phyloP scores from a whole-genome alignment of 768 basidiomycete species.

The Panellus pusillus region DNA sequence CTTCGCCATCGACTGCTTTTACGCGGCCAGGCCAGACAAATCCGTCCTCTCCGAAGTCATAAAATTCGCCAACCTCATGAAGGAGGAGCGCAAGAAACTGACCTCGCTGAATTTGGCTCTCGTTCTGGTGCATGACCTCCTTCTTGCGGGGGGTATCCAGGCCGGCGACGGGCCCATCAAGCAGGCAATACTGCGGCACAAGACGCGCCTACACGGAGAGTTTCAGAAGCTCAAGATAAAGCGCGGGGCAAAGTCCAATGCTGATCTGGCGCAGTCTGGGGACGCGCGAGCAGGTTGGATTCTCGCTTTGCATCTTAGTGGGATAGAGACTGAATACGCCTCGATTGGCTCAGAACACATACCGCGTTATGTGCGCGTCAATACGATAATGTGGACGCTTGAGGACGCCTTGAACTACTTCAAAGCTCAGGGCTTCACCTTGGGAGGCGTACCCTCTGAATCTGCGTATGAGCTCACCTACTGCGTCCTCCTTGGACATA shows the following conservation, averaged over 20 bases:
- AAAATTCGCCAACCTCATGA: slow-evolving; percentile 61
- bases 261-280: slow-evolving; percentile 60
- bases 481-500: slow-evolving; percentile 4
- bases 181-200: slow-evolving; percentile 83
- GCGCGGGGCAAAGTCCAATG: slow-evolving; percentile 62
- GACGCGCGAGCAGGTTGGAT: slow-evolving; percentile 65
- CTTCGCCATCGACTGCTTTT: background rate
- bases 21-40: slow-evolving; percentile 57
- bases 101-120: slow-evolving; percentile 75
- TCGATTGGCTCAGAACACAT: slow-evolving; percentile 51
- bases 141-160: slow-evolving; percentile 84
- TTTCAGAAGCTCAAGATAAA: slow-evolving; percentile 82
- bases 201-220: slow-evolving; percentile 85
- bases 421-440: slow-evolving; percentile 51
- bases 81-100: slow-evolving; percentile 74
- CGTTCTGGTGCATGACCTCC: slow-evolving; percentile 87
- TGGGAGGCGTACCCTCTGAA: slow-evolving; percentile 48
- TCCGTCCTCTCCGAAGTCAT: slow-evolving; percentile 72
- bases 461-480: slow-evolving; percentile 42
- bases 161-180: slow-evolving; percentile 90
- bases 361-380: slow-evolving; percentile 85
- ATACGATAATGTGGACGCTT: slow-evolving; percentile 66
- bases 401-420: slow-evolving; percentile 65
- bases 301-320: slow-evolving; percentile 3
- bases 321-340: slow-evolving; percentile 6